phyloP scores from a whole-genome alignment of 2,329 filamentous ascomycete species.

The Phoma herbarum region DNA sequence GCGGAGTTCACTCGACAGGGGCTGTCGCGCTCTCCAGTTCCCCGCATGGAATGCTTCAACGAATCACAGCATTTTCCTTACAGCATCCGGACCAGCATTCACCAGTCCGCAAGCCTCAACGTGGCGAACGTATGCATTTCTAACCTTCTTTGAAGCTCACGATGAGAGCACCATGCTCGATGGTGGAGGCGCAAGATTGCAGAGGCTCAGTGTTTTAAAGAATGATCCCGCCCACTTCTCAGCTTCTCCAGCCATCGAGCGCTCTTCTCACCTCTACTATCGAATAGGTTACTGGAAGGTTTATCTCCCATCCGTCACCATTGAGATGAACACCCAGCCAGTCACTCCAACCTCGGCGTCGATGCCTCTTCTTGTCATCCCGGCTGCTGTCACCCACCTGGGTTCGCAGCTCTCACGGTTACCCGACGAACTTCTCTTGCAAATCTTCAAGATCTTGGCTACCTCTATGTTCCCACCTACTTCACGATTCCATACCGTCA shows the following conservation, averaged over 20 bases:
- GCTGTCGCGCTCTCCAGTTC: not conserved
- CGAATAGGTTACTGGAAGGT: not conserved
- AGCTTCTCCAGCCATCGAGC: not conserved
- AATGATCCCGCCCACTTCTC: not conserved
- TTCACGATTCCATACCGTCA: conserved; percentile 7
- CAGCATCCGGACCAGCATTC: not conserved
- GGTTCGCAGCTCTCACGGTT: conserved; percentile 20
- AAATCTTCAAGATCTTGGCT: conserved; percentile 25
- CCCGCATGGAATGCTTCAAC: not conserved
- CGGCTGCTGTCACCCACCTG: conserved; percentile 4
- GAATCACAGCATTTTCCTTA: not conserved
- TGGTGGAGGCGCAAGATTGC: not conserved
- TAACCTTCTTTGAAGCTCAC: conserved; percentile 9
- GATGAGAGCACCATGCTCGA: conserved; percentile 15
- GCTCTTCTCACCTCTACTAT: not conserved
- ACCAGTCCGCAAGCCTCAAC: not conserved
- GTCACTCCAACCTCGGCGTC: not conserved
- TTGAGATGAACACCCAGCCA: conserved; percentile 3
- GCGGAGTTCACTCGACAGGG: not conserved
- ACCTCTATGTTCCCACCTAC: conserved; percentile 1
- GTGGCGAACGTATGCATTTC: not conserved
- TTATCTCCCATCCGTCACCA: not conserved
- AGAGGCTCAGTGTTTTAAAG: conserved; percentile 10
- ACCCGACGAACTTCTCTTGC: conserved; percentile 26
- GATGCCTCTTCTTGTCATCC: conserved; percentile 16